Evolutionary conservation across 1,284 basidiomycete species (phyloP).

Genomic region (Chalciporus sp.): DNA sequence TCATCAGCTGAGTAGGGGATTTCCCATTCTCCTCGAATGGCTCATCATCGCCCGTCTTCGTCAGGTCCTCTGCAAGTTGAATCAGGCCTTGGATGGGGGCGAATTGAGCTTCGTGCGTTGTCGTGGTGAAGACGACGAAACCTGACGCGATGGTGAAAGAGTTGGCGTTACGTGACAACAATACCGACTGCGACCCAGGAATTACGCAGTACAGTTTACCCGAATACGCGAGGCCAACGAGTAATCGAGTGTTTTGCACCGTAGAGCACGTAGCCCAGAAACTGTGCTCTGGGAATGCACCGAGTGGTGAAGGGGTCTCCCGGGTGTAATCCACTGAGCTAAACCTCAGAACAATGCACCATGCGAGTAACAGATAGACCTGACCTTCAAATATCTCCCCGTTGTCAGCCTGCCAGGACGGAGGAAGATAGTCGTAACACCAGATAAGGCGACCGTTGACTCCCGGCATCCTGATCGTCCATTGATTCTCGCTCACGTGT

Average conservation of each 20-base stretch:
- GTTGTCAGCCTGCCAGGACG: constrained; percentile 50
- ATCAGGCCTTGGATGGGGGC: constrained; percentile 48
- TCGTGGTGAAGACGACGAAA: constrained; percentile 88
- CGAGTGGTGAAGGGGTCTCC: constrained; percentile 31
- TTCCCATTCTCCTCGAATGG: constrained; percentile 30
- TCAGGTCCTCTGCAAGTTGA: constrained; percentile 1
- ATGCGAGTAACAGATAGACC: constrained; percentile 16
- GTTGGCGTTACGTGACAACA: constrained; percentile 65
- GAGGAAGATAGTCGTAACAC: constrained; percentile 22
- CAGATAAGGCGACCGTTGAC: constrained; percentile 48
- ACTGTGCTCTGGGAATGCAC: constrained; percentile 64
- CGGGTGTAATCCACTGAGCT: constrained; percentile 19
- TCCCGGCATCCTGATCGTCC: constrained; percentile 30
- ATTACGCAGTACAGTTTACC: constrained; percentile 63
- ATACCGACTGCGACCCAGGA: constrained; percentile 18
- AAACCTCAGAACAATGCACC: constrained; percentile 14
- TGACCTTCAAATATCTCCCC: constrained; percentile 58
- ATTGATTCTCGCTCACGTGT: constrained; percentile 7
- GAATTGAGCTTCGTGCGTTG: constrained; percentile 82
- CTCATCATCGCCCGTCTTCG: constrained; percentile 12
- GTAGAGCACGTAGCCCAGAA: constrained; percentile 41
- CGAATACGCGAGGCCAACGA: constrained; percentile 67
- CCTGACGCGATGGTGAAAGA: constrained; percentile 83
- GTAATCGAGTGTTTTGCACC: constrained; percentile 36
- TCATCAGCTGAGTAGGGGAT: constrained; percentile 34